Conservation (phyloP, 805 yeast species). For the Candida silvicultrix region DNA sequence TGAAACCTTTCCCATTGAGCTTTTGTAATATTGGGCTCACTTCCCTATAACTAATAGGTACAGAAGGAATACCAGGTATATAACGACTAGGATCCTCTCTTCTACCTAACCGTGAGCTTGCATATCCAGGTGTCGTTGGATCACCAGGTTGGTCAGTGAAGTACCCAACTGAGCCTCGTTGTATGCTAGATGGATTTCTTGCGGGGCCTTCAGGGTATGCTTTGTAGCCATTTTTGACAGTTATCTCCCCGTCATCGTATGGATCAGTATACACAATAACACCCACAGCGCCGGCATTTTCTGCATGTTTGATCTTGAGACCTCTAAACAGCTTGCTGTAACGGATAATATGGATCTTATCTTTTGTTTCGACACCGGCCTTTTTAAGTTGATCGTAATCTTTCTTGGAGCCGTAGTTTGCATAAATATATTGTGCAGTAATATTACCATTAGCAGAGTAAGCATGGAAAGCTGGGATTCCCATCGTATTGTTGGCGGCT, state of each 20-base stretch:
- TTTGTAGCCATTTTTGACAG: slow-evolving; percentile 47
- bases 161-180: slow-evolving; percentile 55
- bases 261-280: slow-evolving; percentile 48
- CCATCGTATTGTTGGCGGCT: slow-evolving; percentile 44
- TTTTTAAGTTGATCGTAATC: slow-evolving; percentile 43
- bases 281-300: slow-evolving; percentile 54
- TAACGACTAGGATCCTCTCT: slow-evolving; percentile 33
- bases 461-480: slow-evolving; percentile 50
- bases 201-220: slow-evolving; percentile 64
- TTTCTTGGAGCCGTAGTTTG: slow-evolving; percentile 49
- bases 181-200: slow-evolving; percentile 52
- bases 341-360: slow-evolving; percentile 56
- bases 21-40: slow-evolving; percentile 33
- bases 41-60: slow-evolving; percentile 42
- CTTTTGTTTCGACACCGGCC: slow-evolving; percentile 37
- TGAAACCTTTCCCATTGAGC: slow-evolving; percentile 32
- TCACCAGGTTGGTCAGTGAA: slow-evolving; percentile 64
- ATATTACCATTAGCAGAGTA: slow-evolving; percentile 62
- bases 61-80: slow-evolving; percentile 47
- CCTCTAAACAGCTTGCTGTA: slow-evolving; percentile 46
- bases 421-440: slow-evolving; percentile 48
- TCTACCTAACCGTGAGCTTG: slow-evolving; percentile 40
- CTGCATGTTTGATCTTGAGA: slow-evolving; percentile 55
- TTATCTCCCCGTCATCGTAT: slow-evolving; percentile 51
- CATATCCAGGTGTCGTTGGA: slow-evolving; percentile 72